Evolutionary conservation across 371 early-diverging fungal genomes (phyloP).

Genomic region (Homolaphlyctis polyrhiza): DNA sequence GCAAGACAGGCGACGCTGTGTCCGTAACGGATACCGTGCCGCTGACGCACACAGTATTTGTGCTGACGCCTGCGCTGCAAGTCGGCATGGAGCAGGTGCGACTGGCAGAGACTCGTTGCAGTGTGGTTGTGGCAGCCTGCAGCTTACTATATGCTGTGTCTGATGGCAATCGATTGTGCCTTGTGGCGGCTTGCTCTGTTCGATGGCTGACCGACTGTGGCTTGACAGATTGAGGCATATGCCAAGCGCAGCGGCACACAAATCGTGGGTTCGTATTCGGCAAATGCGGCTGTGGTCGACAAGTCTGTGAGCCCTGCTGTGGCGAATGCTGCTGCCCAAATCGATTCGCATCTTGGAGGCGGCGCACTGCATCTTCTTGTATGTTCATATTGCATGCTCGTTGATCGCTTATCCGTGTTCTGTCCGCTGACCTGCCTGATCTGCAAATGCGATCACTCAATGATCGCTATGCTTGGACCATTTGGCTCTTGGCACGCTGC

Average conservation of each 20-base stretch:
- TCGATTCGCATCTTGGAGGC: slow-evolving; percentile 28
- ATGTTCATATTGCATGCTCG: background rate
- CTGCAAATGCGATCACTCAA: too few species aligned
- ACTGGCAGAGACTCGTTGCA: background rate
- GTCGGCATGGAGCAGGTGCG: slow-evolving; percentile 5
- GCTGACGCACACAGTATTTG: slow-evolving; percentile 51
- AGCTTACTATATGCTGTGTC: too few species aligned
- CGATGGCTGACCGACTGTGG: too few species aligned
- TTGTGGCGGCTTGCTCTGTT: too few species aligned
- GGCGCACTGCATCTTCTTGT: slow-evolving; percentile 20
- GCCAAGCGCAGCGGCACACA: slow-evolving; percentile 17
- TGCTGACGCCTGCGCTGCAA: background rate
- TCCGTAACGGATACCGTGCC: slow-evolving; percentile 63
- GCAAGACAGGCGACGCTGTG: slow-evolving; percentile 17
- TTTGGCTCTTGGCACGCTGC: too few species aligned
- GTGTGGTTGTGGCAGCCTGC: background rate
- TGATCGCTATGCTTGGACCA: too few species aligned
- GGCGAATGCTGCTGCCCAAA: slow-evolving; percentile 48
- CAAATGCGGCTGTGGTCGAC: slow-evolving; percentile 45
- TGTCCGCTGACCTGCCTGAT: too few species aligned
- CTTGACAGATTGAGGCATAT: slow-evolving; percentile 22
- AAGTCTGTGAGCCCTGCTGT: slow-evolving; percentile 41
- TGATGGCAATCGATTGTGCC: too few species aligned
- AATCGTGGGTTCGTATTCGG: slow-evolving; percentile 63
- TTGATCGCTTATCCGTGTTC: too few species aligned